phyloP scores from a whole-genome alignment of 2,329 filamentous ascomycete genomes.

The Phialophora macrospora region DNA sequence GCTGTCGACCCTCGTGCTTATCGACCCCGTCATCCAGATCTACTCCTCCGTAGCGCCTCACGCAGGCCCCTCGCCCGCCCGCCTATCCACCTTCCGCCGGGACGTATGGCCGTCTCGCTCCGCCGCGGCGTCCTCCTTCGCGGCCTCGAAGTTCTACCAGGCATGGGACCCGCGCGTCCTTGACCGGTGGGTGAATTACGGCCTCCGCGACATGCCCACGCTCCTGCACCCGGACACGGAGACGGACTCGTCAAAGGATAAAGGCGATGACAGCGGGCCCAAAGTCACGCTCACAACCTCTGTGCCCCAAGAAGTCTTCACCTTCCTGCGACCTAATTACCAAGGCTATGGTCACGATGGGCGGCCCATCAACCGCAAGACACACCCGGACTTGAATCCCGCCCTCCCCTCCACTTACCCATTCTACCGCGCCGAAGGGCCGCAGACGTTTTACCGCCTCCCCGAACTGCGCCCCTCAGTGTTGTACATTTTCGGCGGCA shows the following conservation, averaged over 20 bases:
- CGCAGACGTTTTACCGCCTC: slow-evolving; percentile 47
- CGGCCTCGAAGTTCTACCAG: slow-evolving; percentile 74
- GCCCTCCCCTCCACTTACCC: slow-evolving; percentile 43
- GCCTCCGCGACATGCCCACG: slow-evolving; percentile 76
- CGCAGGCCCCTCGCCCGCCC: slow-evolving; percentile 58
- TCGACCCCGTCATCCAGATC: slow-evolving; percentile 62
- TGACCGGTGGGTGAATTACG: slow-evolving; percentile 72
- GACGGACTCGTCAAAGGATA: slow-evolving; percentile 54
- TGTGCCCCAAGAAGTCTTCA: slow-evolving; percentile 80
- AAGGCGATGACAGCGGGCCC: slow-evolving; percentile 58
- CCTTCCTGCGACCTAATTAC: slow-evolving; percentile 55
- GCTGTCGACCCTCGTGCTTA: slow-evolving; percentile 69
- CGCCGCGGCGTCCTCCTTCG: slow-evolving; percentile 70
- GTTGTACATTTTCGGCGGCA: slow-evolving; percentile 53
- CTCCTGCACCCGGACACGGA: slow-evolving; percentile 45
- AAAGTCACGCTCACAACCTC: slow-evolving; percentile 73
- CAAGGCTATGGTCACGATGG: slow-evolving; percentile 65
- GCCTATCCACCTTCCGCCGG: slow-evolving; percentile 72
- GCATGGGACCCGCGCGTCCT: slow-evolving; percentile 82
- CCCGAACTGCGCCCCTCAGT: slow-evolving; percentile 53
- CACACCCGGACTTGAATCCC: slow-evolving; percentile 53
- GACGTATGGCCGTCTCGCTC: slow-evolving; percentile 80
- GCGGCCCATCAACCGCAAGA: slow-evolving; percentile 48
- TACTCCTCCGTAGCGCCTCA: slow-evolving; percentile 50
- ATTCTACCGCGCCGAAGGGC: slow-evolving; percentile 53